Base-by-base conservation (phyloP, 2,329 filamentous ascomycete genomes). In the Colletotrichum tamarilloi region DNA sequence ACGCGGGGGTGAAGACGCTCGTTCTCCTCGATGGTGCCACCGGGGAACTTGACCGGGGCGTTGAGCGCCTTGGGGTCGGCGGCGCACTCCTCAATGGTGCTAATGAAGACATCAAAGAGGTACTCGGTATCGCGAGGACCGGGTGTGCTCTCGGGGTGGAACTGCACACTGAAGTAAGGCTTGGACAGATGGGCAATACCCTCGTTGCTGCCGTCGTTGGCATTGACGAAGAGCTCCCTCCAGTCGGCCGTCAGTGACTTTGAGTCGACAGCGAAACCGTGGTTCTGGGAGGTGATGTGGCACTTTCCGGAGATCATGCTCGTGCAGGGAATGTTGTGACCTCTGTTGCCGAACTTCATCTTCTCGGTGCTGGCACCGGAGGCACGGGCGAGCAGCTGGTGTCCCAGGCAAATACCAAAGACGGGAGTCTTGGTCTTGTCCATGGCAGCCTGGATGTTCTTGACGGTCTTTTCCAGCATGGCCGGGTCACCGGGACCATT, bases 311-410 rank as follows among this genome's bases (percentile, higher is more conserved):
- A 97, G 77, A 98, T 88, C 89, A 98, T 90, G 85, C 94, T 98
- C 12, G 96, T 98, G 88, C 95, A 98, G 57, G 97, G 97, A 80
- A 99, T 98, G 86, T 99, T 99, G 88, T 97, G 95, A 56, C 96
- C 97, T 80, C 97, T 94, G 87, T 99, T 99, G 86, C 97, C 97
- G 80, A 98, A 99, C 89, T 98, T 98, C 95, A 99, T 97, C 89
- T 99, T 99, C 79, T 89, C 84, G 0, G 97, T 98, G 59, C 88
- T 88, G 59, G 95, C 96, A 68, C 96, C 96, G 38, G 95, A 92
- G 71, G 96, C 95, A 78, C 95, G 91, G 67, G 96, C 95, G 65
- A 98, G 91, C 77, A 98, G 89, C 85, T 98, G 96, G 83, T 98
- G 96, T 70, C 96, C 96, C 78, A 98, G 86, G 86, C 96, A 98